Conservation (phyloP, 108 stramenopile species). For the Conticribra weissflogii region DNA sequence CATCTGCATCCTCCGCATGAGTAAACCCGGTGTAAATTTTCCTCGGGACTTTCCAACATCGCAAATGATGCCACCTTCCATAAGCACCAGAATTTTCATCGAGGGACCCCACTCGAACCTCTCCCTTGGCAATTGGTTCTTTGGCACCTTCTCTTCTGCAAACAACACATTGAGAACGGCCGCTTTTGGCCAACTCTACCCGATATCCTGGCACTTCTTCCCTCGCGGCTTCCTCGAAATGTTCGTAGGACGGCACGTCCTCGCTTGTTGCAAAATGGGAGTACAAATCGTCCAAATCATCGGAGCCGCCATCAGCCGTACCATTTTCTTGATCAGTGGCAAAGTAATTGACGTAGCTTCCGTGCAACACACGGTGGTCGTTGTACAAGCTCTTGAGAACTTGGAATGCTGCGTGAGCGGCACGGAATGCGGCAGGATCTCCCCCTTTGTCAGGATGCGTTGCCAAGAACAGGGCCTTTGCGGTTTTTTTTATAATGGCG, state of each 20-base stretch:
- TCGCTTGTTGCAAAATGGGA: conserved; percentile 21
- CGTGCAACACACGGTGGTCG: conserved; percentile 16
- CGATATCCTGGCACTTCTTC: conserved; percentile 50
- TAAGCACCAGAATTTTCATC: conserved; percentile 47
- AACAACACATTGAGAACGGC: conserved; percentile 30
- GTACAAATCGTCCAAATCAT: conserved; percentile 22
- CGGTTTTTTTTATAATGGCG: conserved; percentile 42
- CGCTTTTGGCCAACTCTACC: conserved; percentile 51
- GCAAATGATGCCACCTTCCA: conserved; percentile 55
- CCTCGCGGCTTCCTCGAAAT: conserved; percentile 38
- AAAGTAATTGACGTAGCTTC: conserved; percentile 35
- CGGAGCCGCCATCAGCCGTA: conserved; percentile 24
- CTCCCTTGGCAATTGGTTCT: conserved; percentile 13
- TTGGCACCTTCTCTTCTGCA: conserved; percentile 5
- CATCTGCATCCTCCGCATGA: conserved; percentile 23
- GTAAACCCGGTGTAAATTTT: conserved; percentile 38
- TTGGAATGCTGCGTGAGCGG: conserved; percentile 49
- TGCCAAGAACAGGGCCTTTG: conserved; percentile 24
- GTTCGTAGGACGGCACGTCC: conserved; percentile 44
- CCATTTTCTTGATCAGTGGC: conserved; percentile 7
- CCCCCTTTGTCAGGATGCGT: conserved; percentile 60
- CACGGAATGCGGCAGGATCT: conserved; percentile 48
- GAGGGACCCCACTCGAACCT: conserved; percentile 45
- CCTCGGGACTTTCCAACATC: conserved; percentile 40
- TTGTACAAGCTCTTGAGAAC: conserved; percentile 43